Conservation (phyloP, 495 filamentous ascomycete genomes). For the Hyaloscypha bicolor region DNA sequence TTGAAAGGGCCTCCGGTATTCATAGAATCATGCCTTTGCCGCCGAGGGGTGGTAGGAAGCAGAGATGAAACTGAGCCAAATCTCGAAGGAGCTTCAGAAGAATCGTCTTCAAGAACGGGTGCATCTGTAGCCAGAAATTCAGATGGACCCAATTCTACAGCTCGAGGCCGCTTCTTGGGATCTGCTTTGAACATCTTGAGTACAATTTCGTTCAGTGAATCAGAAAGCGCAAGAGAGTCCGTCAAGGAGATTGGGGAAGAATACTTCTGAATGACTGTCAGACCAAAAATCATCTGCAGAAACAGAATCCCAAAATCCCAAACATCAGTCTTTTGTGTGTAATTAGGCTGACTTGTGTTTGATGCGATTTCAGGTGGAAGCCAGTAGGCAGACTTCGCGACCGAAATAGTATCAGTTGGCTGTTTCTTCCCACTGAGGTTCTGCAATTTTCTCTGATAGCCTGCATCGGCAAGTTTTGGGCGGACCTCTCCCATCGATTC, state of each 20-base stretch:
- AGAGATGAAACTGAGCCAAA: constrained; percentile 41
- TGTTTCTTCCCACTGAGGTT: constrained; percentile 52
- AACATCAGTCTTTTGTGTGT: constrained; percentile 83
- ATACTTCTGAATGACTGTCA: constrained; percentile 73
- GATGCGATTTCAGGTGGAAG: constrained; percentile 76
- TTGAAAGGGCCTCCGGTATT: constrained; percentile 43
- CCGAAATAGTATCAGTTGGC: constrained; percentile 49
- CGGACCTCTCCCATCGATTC: constrained; percentile 58
- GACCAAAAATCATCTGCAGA: constrained; percentile 92
- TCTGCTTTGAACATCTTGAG: constrained; percentile 81
- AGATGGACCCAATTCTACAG: constrained; percentile 86
- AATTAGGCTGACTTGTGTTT: constrained; percentile 55
- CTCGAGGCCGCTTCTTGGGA: constrained; percentile 79
- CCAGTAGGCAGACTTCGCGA: constrained; percentile 80
- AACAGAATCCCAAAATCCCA: constrained; percentile 93
- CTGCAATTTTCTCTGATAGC: constrained; percentile 65
- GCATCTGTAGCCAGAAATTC: constrained; percentile 77
- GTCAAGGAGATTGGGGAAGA: constrained; percentile 73
- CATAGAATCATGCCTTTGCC: constrained; percentile 53
- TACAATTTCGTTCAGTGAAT: constrained; percentile 75
- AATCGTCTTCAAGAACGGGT: constrained; percentile 50
- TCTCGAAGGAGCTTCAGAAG: constrained; percentile 38
- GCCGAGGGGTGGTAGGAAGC: constrained; percentile 35
- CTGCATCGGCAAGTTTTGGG: constrained; percentile 69
- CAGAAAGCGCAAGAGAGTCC: constrained; percentile 63